Conservation (phyloP, 2,329 filamentous ascomycete species). For the Colletotrichum sp. region DNA sequence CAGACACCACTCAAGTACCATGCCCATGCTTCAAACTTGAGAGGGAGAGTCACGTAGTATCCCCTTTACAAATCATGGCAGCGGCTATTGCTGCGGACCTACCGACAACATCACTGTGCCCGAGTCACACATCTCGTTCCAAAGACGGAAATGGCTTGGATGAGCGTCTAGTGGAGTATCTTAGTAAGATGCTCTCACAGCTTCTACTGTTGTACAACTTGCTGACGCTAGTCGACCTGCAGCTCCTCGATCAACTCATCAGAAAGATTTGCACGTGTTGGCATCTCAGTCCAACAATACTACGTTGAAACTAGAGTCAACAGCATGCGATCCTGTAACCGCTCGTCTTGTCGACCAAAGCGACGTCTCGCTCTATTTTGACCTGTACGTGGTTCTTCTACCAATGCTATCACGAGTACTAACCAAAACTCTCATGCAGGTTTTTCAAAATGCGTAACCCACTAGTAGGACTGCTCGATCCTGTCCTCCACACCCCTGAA, state of each 20-base stretch:
- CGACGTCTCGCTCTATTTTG: constrained; percentile 18
- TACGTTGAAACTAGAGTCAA: constrained; percentile 25
- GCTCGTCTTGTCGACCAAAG: constrained; percentile 25
- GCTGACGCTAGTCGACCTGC: neutral
- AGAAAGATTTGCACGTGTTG: constrained; percentile 27
- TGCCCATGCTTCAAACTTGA: neutral
- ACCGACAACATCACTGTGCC: neutral
- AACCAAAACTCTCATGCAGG: neutral
- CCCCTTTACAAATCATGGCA: constrained; percentile 27
- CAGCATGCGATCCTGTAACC: constrained; percentile 26
- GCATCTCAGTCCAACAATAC: constrained; percentile 23
- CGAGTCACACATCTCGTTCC: neutral
- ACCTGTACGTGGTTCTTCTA: neutral
- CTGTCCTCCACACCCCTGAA: constrained; percentile 26
- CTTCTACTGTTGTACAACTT: neutral
- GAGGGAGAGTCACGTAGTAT: neutral
- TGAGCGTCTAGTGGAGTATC: constrained; percentile 13
- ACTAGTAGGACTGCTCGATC: constrained; percentile 27
- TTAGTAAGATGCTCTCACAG: constrained; percentile 4
- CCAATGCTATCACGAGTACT: neutral
- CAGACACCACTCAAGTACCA: neutral
- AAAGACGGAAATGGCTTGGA: neutral
- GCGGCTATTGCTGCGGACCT: constrained; percentile 19
- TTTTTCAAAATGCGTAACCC: constrained; percentile 29
- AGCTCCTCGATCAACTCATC: neutral